Percentiles rank a stretch among this genome's conserved stretches.
Evolutionary conservation across 345 rosid genomes (phyloP).

Genomic region (Garcia nutans): DNA sequence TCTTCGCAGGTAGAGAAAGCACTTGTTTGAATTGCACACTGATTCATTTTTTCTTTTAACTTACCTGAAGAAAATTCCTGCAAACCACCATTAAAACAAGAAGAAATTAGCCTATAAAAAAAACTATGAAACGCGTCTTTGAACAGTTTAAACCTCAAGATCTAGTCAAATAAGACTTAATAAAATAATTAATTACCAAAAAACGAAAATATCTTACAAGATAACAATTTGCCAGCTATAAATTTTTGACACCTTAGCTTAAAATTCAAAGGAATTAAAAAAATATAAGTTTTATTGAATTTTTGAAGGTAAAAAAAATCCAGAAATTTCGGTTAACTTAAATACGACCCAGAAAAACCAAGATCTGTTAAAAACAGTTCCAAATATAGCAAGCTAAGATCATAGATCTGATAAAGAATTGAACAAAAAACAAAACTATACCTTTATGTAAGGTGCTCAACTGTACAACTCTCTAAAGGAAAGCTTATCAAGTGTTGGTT

Average conservation of each 20-base stretch:
- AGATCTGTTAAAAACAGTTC: neutral
- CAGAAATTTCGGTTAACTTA: neutral
- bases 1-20: slow-evolving; percentile 52
- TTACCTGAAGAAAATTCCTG: slow-evolving; percentile 8
- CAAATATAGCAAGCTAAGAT: neutral
- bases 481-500: neutral
- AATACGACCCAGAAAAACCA: neutral
- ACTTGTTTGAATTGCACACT: slow-evolving; percentile 56
- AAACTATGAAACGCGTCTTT: slow-evolving; percentile 10
- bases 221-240: neutral
- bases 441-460: neutral
- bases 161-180: slow-evolving; percentile 28
- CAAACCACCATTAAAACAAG: neutral
- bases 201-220: neutral
- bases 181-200: neutral
- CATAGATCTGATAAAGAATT: slow-evolving; percentile 4
- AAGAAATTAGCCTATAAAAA: neutral
- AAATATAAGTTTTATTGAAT: neutral
- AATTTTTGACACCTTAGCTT: neutral
- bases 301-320: neutral
- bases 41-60: slow-evolving; percentile 42
- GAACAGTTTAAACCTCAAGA: slow-evolving; percentile 18
- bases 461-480: slow-evolving; percentile 26
- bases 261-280: neutral
- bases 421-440: neutral